Evolutionary conservation across 1,139 yeast genomes (phyloP).

Genomic region (Yamadazyma diospyri): DNA sequence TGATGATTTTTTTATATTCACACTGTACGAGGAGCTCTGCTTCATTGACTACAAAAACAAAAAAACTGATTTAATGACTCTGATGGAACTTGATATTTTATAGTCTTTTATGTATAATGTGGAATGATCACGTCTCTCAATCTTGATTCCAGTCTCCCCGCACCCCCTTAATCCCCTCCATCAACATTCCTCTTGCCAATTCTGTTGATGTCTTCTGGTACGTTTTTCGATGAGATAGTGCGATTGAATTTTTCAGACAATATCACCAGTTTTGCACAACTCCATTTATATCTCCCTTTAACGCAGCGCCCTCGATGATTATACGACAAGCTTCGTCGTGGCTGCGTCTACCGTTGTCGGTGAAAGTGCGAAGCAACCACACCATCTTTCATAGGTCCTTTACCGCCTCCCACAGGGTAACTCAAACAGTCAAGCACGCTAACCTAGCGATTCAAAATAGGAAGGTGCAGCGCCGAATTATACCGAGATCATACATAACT

Average conservation of each 20-base stretch:
- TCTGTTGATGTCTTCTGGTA: no score
- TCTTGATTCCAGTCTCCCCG: not conserved
- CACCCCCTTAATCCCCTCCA: no score
- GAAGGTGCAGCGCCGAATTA: not conserved
- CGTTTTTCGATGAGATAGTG: no score
- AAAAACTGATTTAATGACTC: constrained; percentile 80
- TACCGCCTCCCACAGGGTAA: no score
- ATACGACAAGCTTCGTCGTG: no score
- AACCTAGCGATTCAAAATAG: not conserved
- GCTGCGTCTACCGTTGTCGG: no score
- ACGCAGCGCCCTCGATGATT: constrained; percentile 1
- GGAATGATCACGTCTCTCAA: not conserved
- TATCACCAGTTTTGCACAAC: no score
- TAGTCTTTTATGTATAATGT: not conserved
- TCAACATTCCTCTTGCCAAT: no score
- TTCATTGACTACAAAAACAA: constrained; percentile 47
- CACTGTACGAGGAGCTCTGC: constrained; percentile 57
- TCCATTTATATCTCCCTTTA: no score
- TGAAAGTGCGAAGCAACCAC: no score
- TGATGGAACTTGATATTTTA: constrained; percentile 30
- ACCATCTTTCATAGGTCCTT: no score
- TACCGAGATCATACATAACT: not conserved
- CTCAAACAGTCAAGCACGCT: not conserved
- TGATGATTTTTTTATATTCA: constrained; percentile 59
- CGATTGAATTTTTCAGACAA: no score